phyloP scores from a whole-genome alignment of 805 yeast species.

The Candida arabinofermentans region DNA sequence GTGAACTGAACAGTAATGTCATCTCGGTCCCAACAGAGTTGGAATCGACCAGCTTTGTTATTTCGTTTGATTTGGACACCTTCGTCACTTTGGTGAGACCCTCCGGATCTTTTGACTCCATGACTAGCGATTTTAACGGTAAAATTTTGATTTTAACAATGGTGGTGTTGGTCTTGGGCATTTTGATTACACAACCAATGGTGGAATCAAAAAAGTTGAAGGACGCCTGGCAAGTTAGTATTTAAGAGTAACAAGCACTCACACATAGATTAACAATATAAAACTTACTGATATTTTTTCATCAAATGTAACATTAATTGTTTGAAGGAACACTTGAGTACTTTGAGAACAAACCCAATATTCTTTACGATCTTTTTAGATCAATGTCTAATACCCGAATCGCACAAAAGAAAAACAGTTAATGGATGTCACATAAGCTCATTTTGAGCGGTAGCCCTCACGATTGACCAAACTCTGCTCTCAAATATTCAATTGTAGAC shows the following conservation, averaged over 20 bases:
- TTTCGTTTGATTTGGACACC: conserved; percentile 62
- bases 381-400: neutral
- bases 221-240: conserved; percentile 40
- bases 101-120: conserved; percentile 75
- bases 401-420: neutral
- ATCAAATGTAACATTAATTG: neutral
- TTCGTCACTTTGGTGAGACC: conserved; percentile 80
- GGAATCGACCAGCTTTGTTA: conserved; percentile 77
- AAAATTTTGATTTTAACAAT: conserved; percentile 60
- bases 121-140: conserved; percentile 66
- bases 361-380: neutral
- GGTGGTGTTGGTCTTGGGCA: conserved; percentile 41
- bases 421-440: too few species aligned
- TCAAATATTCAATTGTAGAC: too few species aligned
- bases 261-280: neutral
- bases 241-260: neutral
- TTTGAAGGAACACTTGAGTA: too few species aligned
- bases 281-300: too few species aligned
- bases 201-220: conserved; percentile 51
- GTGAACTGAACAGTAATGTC: conserved; percentile 27
- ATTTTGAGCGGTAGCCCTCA: too few species aligned
- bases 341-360: too few species aligned
- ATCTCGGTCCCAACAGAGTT: conserved; percentile 57
- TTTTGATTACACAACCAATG: conserved; percentile 51
- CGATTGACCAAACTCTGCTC: too few species aligned